A percentile compares a stretch with the other conserved stretches of the same genome.
phyloP scores from a whole-genome alignment of 495 filamentous ascomycete genomes.

The Penicillium longicatenatum region DNA sequence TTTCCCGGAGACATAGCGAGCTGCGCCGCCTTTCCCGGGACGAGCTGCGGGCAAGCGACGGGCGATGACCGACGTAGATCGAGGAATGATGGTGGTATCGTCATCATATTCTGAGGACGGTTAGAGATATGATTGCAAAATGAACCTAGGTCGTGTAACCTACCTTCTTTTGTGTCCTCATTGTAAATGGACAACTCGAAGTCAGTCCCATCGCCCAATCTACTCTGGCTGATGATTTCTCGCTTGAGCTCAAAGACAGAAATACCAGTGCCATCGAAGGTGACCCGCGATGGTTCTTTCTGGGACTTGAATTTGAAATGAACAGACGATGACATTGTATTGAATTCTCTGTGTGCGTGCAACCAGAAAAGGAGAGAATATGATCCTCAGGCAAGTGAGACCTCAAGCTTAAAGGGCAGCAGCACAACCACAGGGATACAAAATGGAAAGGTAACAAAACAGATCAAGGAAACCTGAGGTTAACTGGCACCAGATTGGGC shows the following conservation, averaged over 20 bases:
- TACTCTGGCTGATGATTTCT: slow-evolving; percentile 93
- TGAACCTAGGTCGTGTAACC: slow-evolving; percentile 11
- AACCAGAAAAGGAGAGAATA: slow-evolving; percentile 21
- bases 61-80: slow-evolving; percentile 91
- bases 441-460: slow-evolving; percentile 12
- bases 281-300: slow-evolving; percentile 89
- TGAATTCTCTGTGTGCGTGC: slow-evolving; percentile 47
- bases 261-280: slow-evolving; percentile 97
- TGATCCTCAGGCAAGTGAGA: slow-evolving; percentile 31
- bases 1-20: slow-evolving; percentile 95
- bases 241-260: slow-evolving; percentile 98
- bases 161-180: slow-evolving; percentile 91
- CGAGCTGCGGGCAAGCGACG: slow-evolving; percentile 80
- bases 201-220: slow-evolving; percentile 93
- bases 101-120: slow-evolving; percentile 80
- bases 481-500: slow-evolving; percentile 11
- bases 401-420: slow-evolving; percentile 33
- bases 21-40: slow-evolving; percentile 81
- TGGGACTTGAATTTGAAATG: slow-evolving; percentile 99
- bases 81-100: slow-evolving; percentile 92
- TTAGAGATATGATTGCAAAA: slow-evolving; percentile 9
- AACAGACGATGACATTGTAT: slow-evolving; percentile 92
- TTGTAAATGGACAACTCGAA: slow-evolving; percentile 94
- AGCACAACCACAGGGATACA: slow-evolving; percentile 25
- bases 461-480: not conserved